Base-by-base conservation (phyloP, 441 rosid genomes). In the Erysimum pusillum region DNA sequence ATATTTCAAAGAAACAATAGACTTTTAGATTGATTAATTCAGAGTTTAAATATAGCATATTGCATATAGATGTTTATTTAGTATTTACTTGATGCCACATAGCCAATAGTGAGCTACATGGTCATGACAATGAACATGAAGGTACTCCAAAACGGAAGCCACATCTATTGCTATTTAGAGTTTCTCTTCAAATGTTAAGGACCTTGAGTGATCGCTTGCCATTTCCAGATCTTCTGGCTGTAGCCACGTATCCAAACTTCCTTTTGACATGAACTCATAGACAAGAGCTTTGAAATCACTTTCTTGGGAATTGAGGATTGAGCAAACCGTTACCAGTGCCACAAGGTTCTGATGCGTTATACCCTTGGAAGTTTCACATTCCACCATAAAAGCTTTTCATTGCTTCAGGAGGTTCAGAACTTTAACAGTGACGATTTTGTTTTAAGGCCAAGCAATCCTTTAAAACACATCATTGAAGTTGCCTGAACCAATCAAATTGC, bases 31-130 rank as follows among this genome's bases (percentile, higher is more conserved):
- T 49, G 9, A 2, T 18, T 39, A 9, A 4, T 8, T 13, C 44
- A 9, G 4, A 9, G 52, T 64, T 69, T 6, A 17, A 32, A 32
- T n/a, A 41, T 42, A 58, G 18, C 10, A 41, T 59, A 22, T 13
- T 9, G 32, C 28, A 17, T 18, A 41, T 49, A n/a, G 8, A 73
- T 67, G 31, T 31, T 15, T 10, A 39, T 11, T 22, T 22, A 22
- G 25, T 22, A 22, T 22, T 6, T 67, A 82, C 84, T 72, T 58
- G 84, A 85, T 42, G 87, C 79, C 2, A 75, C 76, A 35, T 78
- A 85, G 2, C 87, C 85, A 45, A 64, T 63, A 84, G 41, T 84
- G 86, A 53, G 77, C 76, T 10, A 80, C 49, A 9, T 73, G 71
- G n/a, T 63, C 67, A 35, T 68, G 76, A 73, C 70, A 71, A 9